Evolutionary conservation across 306 rosid species (phyloP), one percentile per base, ranked within the genome.

Genomic region (Alnus glutinosa): DNA sequence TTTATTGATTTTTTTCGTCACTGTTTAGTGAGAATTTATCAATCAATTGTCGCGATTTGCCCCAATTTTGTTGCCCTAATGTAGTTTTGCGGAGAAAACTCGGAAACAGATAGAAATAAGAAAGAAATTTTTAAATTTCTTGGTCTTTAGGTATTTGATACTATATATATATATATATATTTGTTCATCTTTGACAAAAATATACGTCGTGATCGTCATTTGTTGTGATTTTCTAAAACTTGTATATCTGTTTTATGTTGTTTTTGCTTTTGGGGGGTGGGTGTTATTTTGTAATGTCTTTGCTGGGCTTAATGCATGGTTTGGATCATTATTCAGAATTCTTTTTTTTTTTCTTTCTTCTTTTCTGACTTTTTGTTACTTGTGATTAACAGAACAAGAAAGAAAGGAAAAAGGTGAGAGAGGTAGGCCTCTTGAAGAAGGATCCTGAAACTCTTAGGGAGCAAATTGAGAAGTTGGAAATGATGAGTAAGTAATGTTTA

Each of bases 391-490:
- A 94, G 97, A 94, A 94, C 62, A 94, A 94, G 83, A 94, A 94
- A 82, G 98, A 94, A 84, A 90, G 98, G 9, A 94, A 94, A 84
- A 94, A 94, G 93, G 99, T 96, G 85, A 90, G 99, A 86, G 98
- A 96, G 85, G 99, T 93, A 84, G 99, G 99, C 77, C 93, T 96
- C 79, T 86, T 96, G 93, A 96, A 93, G 96, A 96, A 96, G 84
- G 98, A 96, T 75, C 99, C 98, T 2, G 98, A 93, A 0, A 85
- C 92, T 30, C 85, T 93, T 16, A 90, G 78, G 83, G 94, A 93
- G 79, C 98, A 93, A 87, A 93, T 93, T 86, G 97, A 96, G 23
- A 96, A 91, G 91, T 84, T 96, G 92, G 94, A 96, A 81, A 83
- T 81, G 87, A 92, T 91, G 98, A 96, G 99, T 96, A 86, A 88